Evolutionary conservation across 495 filamentous ascomycete genomes (phyloP), one percentile per base, ranked within the genome.

Genomic region (Xylaria intraflava): DNA sequence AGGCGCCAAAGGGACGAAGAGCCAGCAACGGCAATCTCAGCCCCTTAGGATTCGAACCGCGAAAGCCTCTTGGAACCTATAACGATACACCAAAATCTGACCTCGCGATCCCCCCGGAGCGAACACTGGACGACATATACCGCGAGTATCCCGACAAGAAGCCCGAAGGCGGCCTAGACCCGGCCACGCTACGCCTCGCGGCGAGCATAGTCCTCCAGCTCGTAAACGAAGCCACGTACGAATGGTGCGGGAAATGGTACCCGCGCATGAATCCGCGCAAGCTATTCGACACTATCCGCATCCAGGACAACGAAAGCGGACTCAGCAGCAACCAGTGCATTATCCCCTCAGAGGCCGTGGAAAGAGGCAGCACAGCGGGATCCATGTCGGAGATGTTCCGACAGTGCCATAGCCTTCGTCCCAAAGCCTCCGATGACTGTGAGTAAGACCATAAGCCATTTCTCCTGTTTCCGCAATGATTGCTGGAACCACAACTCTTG

Each of bases 201-300:
- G 59, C 20, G 14, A 14, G 53, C 0, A 12, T 47, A 7, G 19
- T 57, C 2, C 7, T 59, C 4, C 42, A 52, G 20, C 9, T 62
- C 22, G 42, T 47, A 1, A 40, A 55, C 16, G 53, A 65, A 16
- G 56, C 46, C 9, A 48, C 26, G 1, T 29, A 48, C 17, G 16
- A 45, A 40, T 65, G 62, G 62, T 10, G 57, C n/a, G 26, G 30
- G 2, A 52, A 46, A 35, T 65, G 59, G 59, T 62, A 46, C 29
- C 53, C 53, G 30, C 0, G 19, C 17, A 44, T 54, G 56, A 36
- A 54, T 6, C 16, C 60, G 2, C 29, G 22, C 2, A 38, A 55
- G 8, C 17, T 45, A 7, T 46, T 54, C 8, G 35, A 51, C 0
- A 29, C 17, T 23, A 46, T 53, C 17, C 1, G 26, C 22, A 10